These are phyloP conservation scores for Gentiana macrophylla DNA, from an alignment of 257 asterid genomes.

Conservation along the genomic window DNA sequence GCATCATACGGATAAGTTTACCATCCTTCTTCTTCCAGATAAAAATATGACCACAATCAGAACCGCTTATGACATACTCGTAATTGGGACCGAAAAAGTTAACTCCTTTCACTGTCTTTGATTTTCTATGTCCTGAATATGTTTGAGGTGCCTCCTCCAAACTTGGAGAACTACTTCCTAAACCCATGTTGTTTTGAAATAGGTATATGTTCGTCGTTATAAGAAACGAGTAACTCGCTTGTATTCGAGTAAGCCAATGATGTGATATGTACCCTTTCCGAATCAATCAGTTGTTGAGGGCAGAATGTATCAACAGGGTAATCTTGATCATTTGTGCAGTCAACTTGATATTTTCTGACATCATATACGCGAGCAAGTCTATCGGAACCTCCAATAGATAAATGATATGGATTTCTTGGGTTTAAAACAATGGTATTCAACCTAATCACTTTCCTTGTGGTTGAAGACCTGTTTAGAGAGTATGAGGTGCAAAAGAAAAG, in stretches of 20 bases:
- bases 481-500: slow-evolving; percentile 51
- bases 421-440: slow-evolving; percentile 57
- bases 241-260: slow-evolving; percentile 60
- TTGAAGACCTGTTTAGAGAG: slow-evolving; percentile 16
- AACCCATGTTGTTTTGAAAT: slow-evolving; percentile 56
- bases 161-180: slow-evolving; percentile 36
- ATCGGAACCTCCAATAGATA: slow-evolving; percentile 69
- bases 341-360: slow-evolving; percentile 42
- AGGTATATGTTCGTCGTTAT: slow-evolving; percentile 66
- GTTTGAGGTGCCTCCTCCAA: slow-evolving; percentile 21
- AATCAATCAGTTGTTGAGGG: slow-evolving; percentile 37
- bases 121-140: slow-evolving; percentile 63
- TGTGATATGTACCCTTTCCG: slow-evolving; percentile 44
- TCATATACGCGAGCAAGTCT: slow-evolving; percentile 65
- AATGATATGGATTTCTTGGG: slow-evolving; percentile 70
- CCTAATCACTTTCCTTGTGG: slow-evolving; percentile 23
- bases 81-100: slow-evolving; percentile 66
- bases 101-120: slow-evolving; percentile 61
- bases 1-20: slow-evolving; percentile 53
- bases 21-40: slow-evolving; percentile 68
- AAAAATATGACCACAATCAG: slow-evolving; percentile 74
- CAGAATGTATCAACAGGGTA: slow-evolving; percentile 45
- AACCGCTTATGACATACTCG: slow-evolving; percentile 60
- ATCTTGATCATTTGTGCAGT: slow-evolving; percentile 29
- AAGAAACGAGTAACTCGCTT: slow-evolving; percentile 67